A percentile compares a stretch with the other conserved stretches of the same genome.
phyloP scores from a whole-genome alignment of 177 flowering plant species.

The Vitis hybrid region DNA sequence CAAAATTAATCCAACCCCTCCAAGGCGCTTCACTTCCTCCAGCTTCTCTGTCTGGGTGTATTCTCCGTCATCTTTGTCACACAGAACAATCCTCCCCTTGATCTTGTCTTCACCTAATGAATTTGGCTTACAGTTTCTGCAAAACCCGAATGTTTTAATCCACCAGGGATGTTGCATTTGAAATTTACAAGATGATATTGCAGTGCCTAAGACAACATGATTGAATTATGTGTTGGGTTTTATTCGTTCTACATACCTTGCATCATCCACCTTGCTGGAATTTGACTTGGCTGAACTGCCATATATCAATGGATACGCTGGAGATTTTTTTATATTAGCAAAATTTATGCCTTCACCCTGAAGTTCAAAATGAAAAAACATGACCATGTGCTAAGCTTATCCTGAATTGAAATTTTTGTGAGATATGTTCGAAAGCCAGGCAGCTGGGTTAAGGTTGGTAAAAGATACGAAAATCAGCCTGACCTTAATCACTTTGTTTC shows the following conservation, averaged over 20 bases:
- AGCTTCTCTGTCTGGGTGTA: slow-evolving; percentile 26
- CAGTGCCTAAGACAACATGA: neutral
- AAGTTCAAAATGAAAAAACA: neutral
- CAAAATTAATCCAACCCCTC: slow-evolving; percentile 57
- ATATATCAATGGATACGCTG: slow-evolving; percentile 39
- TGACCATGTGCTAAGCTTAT: neutral
- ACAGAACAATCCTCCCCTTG: slow-evolving; percentile 66
- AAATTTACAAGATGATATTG: neutral
- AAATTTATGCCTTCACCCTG: slow-evolving; percentile 58
- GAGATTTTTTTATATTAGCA: slow-evolving; percentile 26
- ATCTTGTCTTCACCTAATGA: slow-evolving; percentile 37
- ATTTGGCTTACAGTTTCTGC: slow-evolving; percentile 52
- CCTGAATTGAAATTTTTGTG: neutral
- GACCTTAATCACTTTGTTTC: slow-evolving; percentile 48
- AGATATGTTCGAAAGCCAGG: too few species aligned
- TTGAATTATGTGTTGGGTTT: too few species aligned
- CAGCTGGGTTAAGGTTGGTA: neutral
- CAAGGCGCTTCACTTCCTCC: slow-evolving; percentile 32
- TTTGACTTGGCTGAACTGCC: slow-evolving; percentile 29
- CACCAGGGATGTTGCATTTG: too few species aligned
- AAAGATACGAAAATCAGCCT: neutral
- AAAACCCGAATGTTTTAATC: neutral
- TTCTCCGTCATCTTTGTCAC: slow-evolving; percentile 31
- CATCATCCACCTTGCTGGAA: slow-evolving; percentile 14
- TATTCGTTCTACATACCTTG: slow-evolving; percentile 28